phyloP scores from a whole-genome alignment of 2,329 filamentous ascomycete genomes.

The Ophiocordyceps camponoti-floridani region DNA sequence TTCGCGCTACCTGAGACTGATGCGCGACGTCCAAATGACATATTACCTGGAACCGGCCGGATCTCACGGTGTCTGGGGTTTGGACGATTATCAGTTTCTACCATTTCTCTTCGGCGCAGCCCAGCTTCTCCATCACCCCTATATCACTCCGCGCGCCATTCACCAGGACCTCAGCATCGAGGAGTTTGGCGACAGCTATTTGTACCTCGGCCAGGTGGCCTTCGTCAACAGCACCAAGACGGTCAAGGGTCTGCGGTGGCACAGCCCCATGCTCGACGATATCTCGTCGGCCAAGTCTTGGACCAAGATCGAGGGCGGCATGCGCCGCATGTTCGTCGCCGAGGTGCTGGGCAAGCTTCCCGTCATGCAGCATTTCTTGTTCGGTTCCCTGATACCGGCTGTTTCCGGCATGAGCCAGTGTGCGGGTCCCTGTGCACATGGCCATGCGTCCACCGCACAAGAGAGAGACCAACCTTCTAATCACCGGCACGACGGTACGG shows the following conservation, averaged over 20 bases:
- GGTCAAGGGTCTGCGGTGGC: constrained; percentile 86
- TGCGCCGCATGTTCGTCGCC: constrained; percentile 90
- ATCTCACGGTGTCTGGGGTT: constrained; percentile 92
- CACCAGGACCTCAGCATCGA: constrained; percentile 80
- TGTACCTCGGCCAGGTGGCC: constrained; percentile 82
- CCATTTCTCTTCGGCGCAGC: constrained; percentile 90
- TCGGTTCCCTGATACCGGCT: constrained; percentile 70
- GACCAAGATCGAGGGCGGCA: constrained; percentile 83
- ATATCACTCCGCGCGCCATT: constrained; percentile 61
- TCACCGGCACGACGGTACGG: constrained; percentile 43
- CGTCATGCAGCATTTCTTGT: constrained; percentile 97
- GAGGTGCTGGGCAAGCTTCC: constrained; percentile 88
- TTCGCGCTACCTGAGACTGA: constrained; percentile 62
- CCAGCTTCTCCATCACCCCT: constrained; percentile 72
- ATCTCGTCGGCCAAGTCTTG: constrained; percentile 82
- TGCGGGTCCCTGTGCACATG: constrained; percentile 24
- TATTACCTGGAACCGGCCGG: constrained; percentile 97
- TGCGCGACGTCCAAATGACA: constrained; percentile 74
- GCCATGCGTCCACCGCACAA: constrained; percentile 30
- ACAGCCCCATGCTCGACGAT: constrained; percentile 95
- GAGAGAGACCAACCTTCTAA: constrained; percentile 38
- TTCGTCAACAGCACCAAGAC: constrained; percentile 97
- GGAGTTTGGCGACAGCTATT: constrained; percentile 64
- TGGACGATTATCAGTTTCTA: constrained; percentile 94
- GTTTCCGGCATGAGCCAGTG: constrained; percentile 63